Base-by-base conservation (phyloP, 129 eudicot genomes). In the Artemisia argyi region DNA sequence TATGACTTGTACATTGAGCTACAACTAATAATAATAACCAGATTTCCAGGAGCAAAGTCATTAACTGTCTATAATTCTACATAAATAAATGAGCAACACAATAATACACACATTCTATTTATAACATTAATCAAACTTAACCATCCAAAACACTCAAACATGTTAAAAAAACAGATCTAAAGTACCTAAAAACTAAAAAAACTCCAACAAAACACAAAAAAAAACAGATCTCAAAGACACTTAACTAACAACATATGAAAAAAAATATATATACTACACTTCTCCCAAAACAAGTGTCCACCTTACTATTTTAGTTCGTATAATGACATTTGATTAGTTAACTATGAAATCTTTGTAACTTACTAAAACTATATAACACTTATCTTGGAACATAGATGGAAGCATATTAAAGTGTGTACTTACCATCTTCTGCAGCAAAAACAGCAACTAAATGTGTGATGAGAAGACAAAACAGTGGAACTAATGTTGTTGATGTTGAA, bases 401-500 rank as follows among this genome's bases (percentile, higher is more conserved):
- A 3, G 12, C 10, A 60, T 2, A 26, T 24, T 5, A 20, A 32
- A 58, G 16, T 3, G 66, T 26, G 32, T 22, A 61, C 66, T 12
- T 28, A 61, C 66, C 66, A 15, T 61, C 81, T 62, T 78, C 77
- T 62, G 81, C 81, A 53, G 72, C 71, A 44, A 62, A 63, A 70
- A 64, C 35, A 53, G 65, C 76, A 24, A 46, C 10, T 6, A 70
- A 48, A 22, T 11, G 68, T 46, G 68, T 57, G 46, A 64, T 1
- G 11, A 78, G 6, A 17, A 78, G 77, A 30, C 77, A 78, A 11
- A 77, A 15, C 10, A 77, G 18, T 24, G 58, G n/a, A 48, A 76
- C 35, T 3, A 66, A 68, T 49, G 19, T 76, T 26, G 64, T 51
- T 30, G 56, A 69, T 15, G 22, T 11, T 54, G 68, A 64, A 49